These are phyloP conservation scores for Mycena sanguinolenta DNA, from an alignment of 768 basidiomycete genomes.

Conservation along the genomic window DNA sequence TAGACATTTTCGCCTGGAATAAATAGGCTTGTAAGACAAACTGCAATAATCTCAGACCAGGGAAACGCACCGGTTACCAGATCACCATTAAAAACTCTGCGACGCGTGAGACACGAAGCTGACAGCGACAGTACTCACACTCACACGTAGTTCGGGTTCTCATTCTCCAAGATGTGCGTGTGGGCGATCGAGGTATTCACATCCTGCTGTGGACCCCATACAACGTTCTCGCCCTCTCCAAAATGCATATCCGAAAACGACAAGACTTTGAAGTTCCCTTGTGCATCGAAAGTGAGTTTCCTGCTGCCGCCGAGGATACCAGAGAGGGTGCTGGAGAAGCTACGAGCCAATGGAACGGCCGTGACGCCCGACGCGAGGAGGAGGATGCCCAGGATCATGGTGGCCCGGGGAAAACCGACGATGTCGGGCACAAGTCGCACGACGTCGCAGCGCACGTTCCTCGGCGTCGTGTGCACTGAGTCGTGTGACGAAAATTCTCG, in stretches of 20 bases:
- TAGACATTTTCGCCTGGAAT: conserved; percentile 34
- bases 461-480: no score
- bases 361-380: conserved; percentile 21
- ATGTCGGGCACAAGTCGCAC: neutral
- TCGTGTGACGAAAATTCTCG: neutral
- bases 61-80: conserved; percentile 32
- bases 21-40: neutral
- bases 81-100: conserved; percentile 37
- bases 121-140: neutral
- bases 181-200: conserved; percentile 25
- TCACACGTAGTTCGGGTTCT: conserved; percentile 35
- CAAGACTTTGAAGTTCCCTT: conserved; percentile 36
- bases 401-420: neutral
- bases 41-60: neutral
- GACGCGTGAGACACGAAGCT: neutral
- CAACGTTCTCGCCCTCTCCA: conserved; percentile 30
- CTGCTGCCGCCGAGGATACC: conserved; percentile 8
- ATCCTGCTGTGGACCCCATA: conserved; percentile 34
- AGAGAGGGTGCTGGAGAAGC: conserved; percentile 24
- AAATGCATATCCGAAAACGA: conserved; percentile 40
- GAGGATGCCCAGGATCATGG: conserved; percentile 24
- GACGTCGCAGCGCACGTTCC: no score
- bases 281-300: conserved; percentile 34
- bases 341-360: conserved; percentile 24
- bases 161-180: conserved; percentile 21